Conservation (phyloP, 306 rosid species). For the Malus domestica region ASM211411v1 NC_041803.1:6650501-6651000, state of each 20-base stretch:
- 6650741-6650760: slow-evolving; percentile 26
- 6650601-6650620: no score
- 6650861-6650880: slow-evolving; percentile 27
- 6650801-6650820: slow-evolving; percentile 48
- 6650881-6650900: slow-evolving; percentile 25
- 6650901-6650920: slow-evolving; percentile 37
- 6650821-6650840: slow-evolving; percentile 52
- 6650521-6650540: no score
- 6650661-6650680: no score
- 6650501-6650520: no score
- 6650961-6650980: slow-evolving; percentile 28
- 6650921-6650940: slow-evolving; percentile 39
- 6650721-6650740: slow-evolving; percentile 1
- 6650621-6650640: no score
- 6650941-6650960: slow-evolving; percentile 43
- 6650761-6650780: slow-evolving; percentile 31
- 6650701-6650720: no score
- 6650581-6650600: no score
- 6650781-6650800: slow-evolving; percentile 48
- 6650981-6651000: slow-evolving; percentile 39
- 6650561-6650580: no score
- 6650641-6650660: no score
- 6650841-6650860: slow-evolving; percentile 62
- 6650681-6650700: no score
- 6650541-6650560: no score